These are phyloP conservation scores for Lasiodiplodia gonubiensis DNA, from an alignment of 2,329 filamentous ascomycete genomes.

Conservation along the genomic window DNA sequence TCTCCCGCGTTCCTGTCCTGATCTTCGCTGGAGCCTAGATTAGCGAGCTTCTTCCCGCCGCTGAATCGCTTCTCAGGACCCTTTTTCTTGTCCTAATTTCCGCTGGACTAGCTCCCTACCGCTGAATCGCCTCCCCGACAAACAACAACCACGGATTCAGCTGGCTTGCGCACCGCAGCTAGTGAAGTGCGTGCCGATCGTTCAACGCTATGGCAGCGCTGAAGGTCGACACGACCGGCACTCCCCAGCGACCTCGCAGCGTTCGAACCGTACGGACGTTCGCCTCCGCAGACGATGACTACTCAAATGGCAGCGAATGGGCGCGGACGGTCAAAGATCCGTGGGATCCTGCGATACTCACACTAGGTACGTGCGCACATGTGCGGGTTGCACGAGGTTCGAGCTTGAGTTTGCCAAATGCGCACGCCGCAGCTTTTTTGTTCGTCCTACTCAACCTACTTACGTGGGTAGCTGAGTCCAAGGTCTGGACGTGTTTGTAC, in stretches of 20 bases:
- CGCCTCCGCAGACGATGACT: slow-evolving; percentile 46
- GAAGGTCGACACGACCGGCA: slow-evolving; percentile 16
- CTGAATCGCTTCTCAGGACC: neutral
- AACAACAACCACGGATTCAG: neutral
- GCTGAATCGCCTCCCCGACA: neutral
- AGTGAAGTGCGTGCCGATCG: neutral
- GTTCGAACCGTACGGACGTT: slow-evolving; percentile 36
- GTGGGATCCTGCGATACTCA: slow-evolving; percentile 56
- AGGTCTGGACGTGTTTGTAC: neutral
- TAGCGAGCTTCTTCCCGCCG: neutral
- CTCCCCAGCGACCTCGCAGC: slow-evolving; percentile 37
- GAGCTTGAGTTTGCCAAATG: neutral
- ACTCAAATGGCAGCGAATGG: slow-evolving; percentile 49
- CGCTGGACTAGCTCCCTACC: neutral
- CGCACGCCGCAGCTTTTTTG: too few relatives aligned
- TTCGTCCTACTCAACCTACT: neutral
- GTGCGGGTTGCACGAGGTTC: neutral
- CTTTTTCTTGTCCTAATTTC: neutral
- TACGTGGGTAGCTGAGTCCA: neutral
- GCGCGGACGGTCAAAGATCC: slow-evolving; percentile 51
- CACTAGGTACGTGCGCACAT: slow-evolving; percentile 43
- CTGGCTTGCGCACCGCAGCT: neutral
- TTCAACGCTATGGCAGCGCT: slow-evolving; percentile 18
- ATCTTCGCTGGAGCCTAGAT: slow-evolving; percentile 3
- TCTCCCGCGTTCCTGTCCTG: neutral